Evolutionary conservation across 371 early-diverging fungal species (phyloP).

Genomic region (Funneliformis caledonium): DNA sequence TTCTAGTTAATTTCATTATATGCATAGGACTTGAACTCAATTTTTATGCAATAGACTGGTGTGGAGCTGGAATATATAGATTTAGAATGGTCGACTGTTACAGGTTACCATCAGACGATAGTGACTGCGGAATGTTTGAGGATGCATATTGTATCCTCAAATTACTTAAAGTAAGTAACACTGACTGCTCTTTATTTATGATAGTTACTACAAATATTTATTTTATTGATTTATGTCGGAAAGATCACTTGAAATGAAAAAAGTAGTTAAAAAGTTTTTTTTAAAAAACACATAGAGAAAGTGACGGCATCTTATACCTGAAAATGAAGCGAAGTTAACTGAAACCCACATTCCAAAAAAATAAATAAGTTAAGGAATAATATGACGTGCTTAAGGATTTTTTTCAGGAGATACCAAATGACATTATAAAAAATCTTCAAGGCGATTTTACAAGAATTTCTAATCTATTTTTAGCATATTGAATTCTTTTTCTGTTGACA

Average conservation of each 20-base stretch:
- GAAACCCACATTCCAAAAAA: too few species aligned
- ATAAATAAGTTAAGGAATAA: too few species aligned
- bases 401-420: too few species aligned
- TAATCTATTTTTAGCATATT: too few species aligned
- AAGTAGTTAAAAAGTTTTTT: constrained; percentile 2
- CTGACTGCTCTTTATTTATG: neutral
- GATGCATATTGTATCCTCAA: constrained; percentile 24
- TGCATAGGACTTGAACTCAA: constrained; percentile 7
- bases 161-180: constrained; percentile 29
- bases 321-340: constrained; percentile 19
- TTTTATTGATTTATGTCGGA: neutral
- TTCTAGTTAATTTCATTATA: neutral
- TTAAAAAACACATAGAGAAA: constrained; percentile 16
- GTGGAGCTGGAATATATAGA: constrained; percentile 1
- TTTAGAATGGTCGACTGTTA: constrained; percentile 2
- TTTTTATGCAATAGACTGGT: constrained; percentile 25
- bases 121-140: neutral
- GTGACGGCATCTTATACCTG: neutral
- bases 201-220: constrained; percentile 3
- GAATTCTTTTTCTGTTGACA: too few species aligned
- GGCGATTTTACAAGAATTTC: too few species aligned
- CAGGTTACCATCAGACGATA: neutral
- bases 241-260: constrained; percentile 5
- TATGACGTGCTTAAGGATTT: too few species aligned
- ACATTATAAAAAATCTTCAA: too few species aligned